Evolutionary conservation across 139 green algal genomes (phyloP).

Genomic region (Closterium sp.): DNA sequence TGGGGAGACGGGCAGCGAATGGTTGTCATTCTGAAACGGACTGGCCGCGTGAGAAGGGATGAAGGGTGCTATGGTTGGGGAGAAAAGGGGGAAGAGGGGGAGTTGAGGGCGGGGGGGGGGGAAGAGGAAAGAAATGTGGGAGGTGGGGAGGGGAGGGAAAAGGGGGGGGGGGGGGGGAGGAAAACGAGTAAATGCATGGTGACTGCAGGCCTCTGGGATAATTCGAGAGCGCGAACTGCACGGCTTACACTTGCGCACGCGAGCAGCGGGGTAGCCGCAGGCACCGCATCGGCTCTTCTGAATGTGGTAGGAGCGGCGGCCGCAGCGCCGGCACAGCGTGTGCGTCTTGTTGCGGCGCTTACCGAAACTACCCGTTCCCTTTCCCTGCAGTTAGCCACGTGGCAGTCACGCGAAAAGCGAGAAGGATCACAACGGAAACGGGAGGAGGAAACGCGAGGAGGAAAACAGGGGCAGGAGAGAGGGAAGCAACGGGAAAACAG

Average conservation of each 20-base stretch:
- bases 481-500: no score
- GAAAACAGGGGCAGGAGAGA: no score
- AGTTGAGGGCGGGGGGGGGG: not conserved
- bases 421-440: not conserved
- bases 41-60: no score
- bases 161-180: no score
- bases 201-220: no score
- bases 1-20: no score
- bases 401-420: not conserved
- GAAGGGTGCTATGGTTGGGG: no score
- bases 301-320: constrained; percentile 86
- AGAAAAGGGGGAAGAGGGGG: not conserved
- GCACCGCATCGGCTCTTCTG: constrained; percentile 90
- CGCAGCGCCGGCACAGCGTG: constrained; percentile 92
- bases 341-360: constrained; percentile 96
- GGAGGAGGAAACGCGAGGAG: no score
- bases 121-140: not conserved
- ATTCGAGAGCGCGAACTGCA: no score
- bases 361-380: constrained; percentile 93
- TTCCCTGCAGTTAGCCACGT: constrained; percentile 45
- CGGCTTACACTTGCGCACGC: constrained; percentile 81
- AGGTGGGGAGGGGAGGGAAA: no score
- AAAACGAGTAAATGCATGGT: no score
- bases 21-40: no score
- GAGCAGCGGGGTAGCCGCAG: constrained; percentile 91